Evolutionary conservation across 768 basidiomycete genomes (phyloP).

Genomic region (Auricularia heimuer): DNA sequence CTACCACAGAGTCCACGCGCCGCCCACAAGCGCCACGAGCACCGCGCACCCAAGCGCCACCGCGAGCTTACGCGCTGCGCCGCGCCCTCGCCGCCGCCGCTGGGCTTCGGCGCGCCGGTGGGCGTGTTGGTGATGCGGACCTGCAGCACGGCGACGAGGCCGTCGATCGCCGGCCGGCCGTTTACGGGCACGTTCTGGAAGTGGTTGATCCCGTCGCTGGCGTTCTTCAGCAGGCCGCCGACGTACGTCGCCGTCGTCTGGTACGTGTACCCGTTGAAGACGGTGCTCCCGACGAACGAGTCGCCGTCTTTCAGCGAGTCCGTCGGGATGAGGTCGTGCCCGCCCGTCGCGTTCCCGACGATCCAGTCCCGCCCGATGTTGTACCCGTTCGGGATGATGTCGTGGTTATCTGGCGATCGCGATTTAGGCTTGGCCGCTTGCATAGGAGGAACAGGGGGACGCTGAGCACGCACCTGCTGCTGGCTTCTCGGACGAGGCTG

Average conservation of each 20-base stretch:
- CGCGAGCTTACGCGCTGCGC: background rate
- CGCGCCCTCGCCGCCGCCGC: constrained; percentile 32
- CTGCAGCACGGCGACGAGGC: constrained; percentile 68
- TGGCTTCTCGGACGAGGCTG: constrained; percentile 62
- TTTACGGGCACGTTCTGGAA: constrained; percentile 40
- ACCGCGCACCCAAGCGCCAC: background rate
- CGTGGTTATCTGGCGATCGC: constrained; percentile 40
- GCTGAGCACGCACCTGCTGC: constrained; percentile 36
- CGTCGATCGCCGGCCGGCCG: constrained; percentile 63
- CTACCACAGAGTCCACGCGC: background rate
- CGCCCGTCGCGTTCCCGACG: constrained; percentile 69
- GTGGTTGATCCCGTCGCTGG: constrained; percentile 64
- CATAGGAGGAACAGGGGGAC: background rate
- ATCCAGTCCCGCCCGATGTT: constrained; percentile 77
- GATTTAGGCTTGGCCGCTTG: background rate
- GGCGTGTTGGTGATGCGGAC: constrained; percentile 49
- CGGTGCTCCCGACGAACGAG: constrained; percentile 53
- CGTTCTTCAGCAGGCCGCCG: constrained; percentile 59
- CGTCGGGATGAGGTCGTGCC: constrained; percentile 34
- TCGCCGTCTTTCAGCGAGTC: constrained; percentile 42
- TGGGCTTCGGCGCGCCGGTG: constrained; percentile 1
- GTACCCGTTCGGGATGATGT: constrained; percentile 70
- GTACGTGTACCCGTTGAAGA: constrained; percentile 62
- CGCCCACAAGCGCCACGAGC: background rate
- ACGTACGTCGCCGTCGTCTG: constrained; percentile 58